Evolutionary conservation across 257 asterid genomes (phyloP).

Genomic region (Ocimum tenuiflorum): DNA sequence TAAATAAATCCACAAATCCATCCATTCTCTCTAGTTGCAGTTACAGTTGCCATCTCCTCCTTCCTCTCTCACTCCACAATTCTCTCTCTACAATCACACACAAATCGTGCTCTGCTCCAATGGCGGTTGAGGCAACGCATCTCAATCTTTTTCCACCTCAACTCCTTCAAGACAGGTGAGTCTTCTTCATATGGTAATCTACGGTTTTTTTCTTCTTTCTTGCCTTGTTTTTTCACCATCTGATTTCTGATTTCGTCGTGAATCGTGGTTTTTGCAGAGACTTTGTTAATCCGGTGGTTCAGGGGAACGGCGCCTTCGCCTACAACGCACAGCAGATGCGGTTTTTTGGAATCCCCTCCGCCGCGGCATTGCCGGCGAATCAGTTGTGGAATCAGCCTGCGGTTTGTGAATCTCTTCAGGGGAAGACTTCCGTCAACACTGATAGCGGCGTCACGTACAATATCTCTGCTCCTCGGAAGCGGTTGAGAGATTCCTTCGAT

Average conservation of each 20-base stretch:
- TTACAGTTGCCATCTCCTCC: slow-evolving; percentile 24
- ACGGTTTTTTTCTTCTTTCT: not conserved
- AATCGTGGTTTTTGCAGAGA: slow-evolving; percentile 23
- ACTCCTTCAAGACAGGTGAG: slow-evolving; percentile 37
- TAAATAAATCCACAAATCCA: slow-evolving; percentile 41
- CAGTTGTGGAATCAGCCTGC: slow-evolving; percentile 27
- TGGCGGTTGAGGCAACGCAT: slow-evolving; percentile 82
- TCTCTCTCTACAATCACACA: slow-evolving; percentile 15
- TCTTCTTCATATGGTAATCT: not conserved
- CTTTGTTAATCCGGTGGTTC: slow-evolving; percentile 23
- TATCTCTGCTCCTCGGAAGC: slow-evolving; percentile 37
- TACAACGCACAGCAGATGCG: slow-evolving; percentile 42
- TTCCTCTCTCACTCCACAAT: slow-evolving; percentile 12
- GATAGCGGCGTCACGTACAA: slow-evolving; percentile 53
- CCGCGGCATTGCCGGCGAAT: slow-evolving; percentile 31
- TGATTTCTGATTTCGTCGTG: not conserved
- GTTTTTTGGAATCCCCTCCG: slow-evolving; percentile 20
- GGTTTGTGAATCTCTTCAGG: slow-evolving; percentile 36
- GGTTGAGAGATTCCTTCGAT: slow-evolving; percentile 39
- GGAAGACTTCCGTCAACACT: slow-evolving; percentile 48
- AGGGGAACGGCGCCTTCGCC: not conserved
- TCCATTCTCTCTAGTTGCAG: slow-evolving; percentile 13
- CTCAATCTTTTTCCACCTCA: slow-evolving; percentile 37
- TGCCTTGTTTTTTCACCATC: not conserved
- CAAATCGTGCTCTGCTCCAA: not conserved